Percentiles rank a stretch among this genome's conserved stretches.
Conservation (phyloP, 2,329 filamentous ascomycete genomes). For the Bipolaris gigantea region DNA sequence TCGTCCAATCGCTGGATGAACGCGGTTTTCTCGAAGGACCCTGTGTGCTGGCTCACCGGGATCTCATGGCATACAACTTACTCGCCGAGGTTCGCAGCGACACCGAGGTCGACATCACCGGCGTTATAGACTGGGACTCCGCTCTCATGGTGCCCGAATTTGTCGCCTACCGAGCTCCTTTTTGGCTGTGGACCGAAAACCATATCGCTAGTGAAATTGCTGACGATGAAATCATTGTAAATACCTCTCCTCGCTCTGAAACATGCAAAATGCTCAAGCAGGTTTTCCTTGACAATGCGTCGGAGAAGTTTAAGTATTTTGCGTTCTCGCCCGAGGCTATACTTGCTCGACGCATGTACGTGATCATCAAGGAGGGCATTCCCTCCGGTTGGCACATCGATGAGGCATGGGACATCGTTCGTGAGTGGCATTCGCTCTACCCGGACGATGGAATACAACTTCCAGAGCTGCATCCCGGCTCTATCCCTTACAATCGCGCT, state of each 20-base stretch:
- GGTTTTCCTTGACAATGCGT: not conserved
- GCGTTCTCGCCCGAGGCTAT: not conserved
- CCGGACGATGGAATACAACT: not conserved
- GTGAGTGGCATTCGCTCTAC: not conserved
- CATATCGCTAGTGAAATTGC: not conserved
- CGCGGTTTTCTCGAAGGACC: not conserved
- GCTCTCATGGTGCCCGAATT: constrained; percentile 38
- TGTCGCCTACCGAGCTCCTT: constrained; percentile 35
- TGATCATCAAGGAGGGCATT: not conserved
- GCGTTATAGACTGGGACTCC: constrained; percentile 36
- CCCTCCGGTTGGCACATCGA: not conserved
- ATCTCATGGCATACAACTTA: not conserved
- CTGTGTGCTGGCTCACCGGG: not conserved
- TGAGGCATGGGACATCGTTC: not conserved
- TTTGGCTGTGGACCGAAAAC: constrained; percentile 33
- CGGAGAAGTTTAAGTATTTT: not conserved
- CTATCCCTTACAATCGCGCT: too few species aligned
- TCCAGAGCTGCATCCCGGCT: too few species aligned
- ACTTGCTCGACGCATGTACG: not conserved
- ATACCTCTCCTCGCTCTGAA: too few species aligned
- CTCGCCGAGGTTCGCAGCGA: not conserved
- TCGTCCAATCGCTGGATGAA: not conserved
- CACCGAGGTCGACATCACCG: not conserved
- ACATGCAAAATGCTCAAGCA: not conserved
- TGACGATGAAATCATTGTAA: not conserved